Percentiles rank a stretch among this genome's conserved stretches.
phyloP scores from a whole-genome alignment of 2,329 filamentous ascomycete species.

The Tolypocladium inflatum region DNA sequence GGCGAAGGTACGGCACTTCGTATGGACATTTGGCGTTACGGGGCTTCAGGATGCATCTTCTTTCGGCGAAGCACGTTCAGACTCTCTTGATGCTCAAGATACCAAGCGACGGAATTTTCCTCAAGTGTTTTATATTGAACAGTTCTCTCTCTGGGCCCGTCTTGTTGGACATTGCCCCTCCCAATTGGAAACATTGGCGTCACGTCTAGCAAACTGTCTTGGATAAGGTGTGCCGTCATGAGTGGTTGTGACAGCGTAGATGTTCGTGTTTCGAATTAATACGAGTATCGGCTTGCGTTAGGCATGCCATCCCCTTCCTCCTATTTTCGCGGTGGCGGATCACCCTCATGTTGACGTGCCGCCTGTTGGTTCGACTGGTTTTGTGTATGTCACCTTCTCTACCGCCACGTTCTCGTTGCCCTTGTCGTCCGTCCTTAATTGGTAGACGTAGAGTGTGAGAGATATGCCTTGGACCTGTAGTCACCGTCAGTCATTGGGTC shows the following conservation, averaged over 20 bases:
- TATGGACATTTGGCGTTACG: conserved; percentile 13
- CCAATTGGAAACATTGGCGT: conserved; percentile 7
- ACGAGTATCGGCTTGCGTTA: conserved; percentile 15
- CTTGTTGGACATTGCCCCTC: conserved; percentile 10
- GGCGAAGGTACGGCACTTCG: conserved; percentile 11
- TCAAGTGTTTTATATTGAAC: conserved; percentile 16
- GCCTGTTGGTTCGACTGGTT: conserved; percentile 53
- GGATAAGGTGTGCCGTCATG: neutral
- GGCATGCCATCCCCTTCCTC: neutral
- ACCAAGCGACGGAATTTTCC: conserved; percentile 24
- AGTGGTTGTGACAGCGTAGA: neutral
- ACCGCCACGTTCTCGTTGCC: conserved; percentile 73
- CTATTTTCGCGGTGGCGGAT: neutral
- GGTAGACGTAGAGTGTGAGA: conserved; percentile 90
- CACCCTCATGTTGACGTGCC: conserved; percentile 33
- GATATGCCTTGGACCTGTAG: conserved; percentile 87
- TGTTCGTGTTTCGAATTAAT: conserved; percentile 1
- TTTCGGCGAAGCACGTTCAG: conserved; percentile 15
- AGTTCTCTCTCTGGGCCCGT: conserved; percentile 11
- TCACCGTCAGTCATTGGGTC: neutral
- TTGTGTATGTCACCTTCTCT: conserved; percentile 80
- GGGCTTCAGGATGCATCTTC: conserved; percentile 9
- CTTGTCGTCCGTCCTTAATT: conserved; percentile 66
- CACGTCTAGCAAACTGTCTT: neutral
- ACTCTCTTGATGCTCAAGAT: conserved; percentile 22